Base-by-base conservation (phyloP, 768 basidiomycete genomes). In the Goffeauzyma gilvescens region DNA sequence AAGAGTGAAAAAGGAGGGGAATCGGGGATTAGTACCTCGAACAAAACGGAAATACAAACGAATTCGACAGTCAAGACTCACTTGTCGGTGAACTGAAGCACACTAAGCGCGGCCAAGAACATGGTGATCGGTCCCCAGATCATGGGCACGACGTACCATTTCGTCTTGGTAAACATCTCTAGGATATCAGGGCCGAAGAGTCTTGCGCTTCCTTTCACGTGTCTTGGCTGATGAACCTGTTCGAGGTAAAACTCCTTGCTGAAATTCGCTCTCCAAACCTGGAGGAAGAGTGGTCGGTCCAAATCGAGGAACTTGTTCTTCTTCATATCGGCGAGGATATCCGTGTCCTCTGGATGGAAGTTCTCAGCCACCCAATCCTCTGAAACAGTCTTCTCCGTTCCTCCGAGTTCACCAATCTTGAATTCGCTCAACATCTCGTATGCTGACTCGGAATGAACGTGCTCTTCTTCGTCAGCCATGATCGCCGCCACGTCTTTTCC, bases 151-250 rank as follows among this genome's bases (percentile, higher is more conserved):
- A 89, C 79, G 64, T 78, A 96, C 93, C 93, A 98, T 46, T 74
- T 67, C 21, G 89, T 90, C 34, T 79, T 71, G 0, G 89, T 93
- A 55, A 76, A 73, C 44, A 78, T 81, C 73, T 98, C 90, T 24
- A 93, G 75, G 44, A 76, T 70, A 31, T 72, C 67, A 2, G 79
- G 75, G 10, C 78, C 81, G 60, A 98, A 96, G 46, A 98, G 67
- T 50, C 84, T 76, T 2, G 89, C 87, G 14, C 81, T 78, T 39
- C 83, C 71, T 6, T 74, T 64, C 40, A 89, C 64, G 62, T 89
- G 89, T 32, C 93, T 74, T 1, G 93, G 90, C 61, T 95, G 87
- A 63, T 98, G 93, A 0, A 98, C 83, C 63, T 98, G 93, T 54
- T 84, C 74, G 38, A 98, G 69, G 60, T 98, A 98, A 63, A 87